Base-by-base conservation (phyloP, 2,329 filamentous ascomycete species). In the Teratosphaeria pseudoeucalypti region DNA sequence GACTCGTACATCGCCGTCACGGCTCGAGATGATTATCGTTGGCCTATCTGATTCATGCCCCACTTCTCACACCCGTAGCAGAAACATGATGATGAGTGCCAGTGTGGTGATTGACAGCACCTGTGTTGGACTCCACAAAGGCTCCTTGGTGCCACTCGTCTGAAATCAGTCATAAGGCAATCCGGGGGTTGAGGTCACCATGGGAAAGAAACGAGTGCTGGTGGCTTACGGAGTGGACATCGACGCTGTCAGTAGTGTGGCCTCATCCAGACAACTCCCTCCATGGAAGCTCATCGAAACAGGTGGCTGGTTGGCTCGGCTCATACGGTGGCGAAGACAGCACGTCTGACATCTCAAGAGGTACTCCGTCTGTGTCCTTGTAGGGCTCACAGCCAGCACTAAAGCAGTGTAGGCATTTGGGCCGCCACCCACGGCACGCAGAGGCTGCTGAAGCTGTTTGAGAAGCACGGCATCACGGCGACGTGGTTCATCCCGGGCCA, bases 251-350 rank as follows among this genome's bases (percentile, higher is more conserved):
- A 39, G 34, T 39, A 39, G 34, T 39, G 34, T 23, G 23, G 2
- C 23, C 23, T 23, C 23, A 39, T 10, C 11, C 11, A 16, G 6
- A 39, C 34, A 39, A 14, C 3, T 10, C 34, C 16, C 11, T 12
- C 34, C 3, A 6, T 6, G 6, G 10, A 39, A 12, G 34, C 34
- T 39, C 16, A 39, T 39, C 16, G 34, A 39, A 14, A 3, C 11
- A 39, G 34, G 34, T 39, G 34, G 82, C 86, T 1, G 86, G 87
- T 6, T 90, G 87, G 87, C 76, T 90, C 0, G 87, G 87, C 0
- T 88, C 83, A 0, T 90, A 90, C 67, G 85, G 85, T 9, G 86
- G 87, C 34, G 82, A 89, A 70, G 86, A 90, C 68, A 85, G 81
- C 7, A 82, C 82, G 1, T 87, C 81, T 68, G 87, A 90, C 65